Evolutionary conservation across 2,329 filamentous ascomycete genomes (phyloP), one percentile per base, ranked within the genome.

Genomic region (Cryphonectria radicalis): DNA sequence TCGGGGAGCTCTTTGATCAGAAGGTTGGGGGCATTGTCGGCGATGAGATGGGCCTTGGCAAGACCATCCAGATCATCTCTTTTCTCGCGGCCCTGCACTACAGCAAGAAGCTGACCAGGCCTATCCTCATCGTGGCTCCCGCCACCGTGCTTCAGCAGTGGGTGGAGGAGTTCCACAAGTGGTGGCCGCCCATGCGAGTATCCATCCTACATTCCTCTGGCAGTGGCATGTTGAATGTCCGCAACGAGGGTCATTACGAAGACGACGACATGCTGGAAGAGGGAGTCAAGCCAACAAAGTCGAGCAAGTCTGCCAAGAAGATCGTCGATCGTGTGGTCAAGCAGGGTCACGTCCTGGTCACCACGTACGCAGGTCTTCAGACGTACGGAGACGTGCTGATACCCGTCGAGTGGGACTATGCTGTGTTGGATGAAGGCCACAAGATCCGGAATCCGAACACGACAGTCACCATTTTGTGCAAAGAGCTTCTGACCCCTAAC

Each of bases 171-270:
- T 98, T 99, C 76, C 97, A 99, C 81, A 90, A 92, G 17, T 99
- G 97, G 97, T 99, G 97, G 97, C 96, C 96, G n/a, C 92, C 96
- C n/a, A 85, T 99, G 43, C 89, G 97, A 59, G 96, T 99, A 6
- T 97, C 95, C 0, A 98, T 99, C 73, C 81, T 99, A 65, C 96
- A 99, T 79, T 94, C 94, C 0, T 98, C 96, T 5, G 96, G 96
- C 3, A 98, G 94, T 79, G 97, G 96, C 25, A 98, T 99, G 95
- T 84, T 98, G 68, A 94, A 97, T 74, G 85, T 97, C 35, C 85
- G 84, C 46, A 85, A 86, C 66, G 93, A 95, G 79, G 88, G 89
- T 42, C 80, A 77, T 32, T 79, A 84, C 2, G 84, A 85, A n/a
- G 82, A 90, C 80, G 82, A 90, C 80, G 81, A 88, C 75, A 81